Evolutionary conservation across 2,329 filamentous ascomycete species (phyloP).

Genomic region (Cryphonectria nitschkei): DNA sequence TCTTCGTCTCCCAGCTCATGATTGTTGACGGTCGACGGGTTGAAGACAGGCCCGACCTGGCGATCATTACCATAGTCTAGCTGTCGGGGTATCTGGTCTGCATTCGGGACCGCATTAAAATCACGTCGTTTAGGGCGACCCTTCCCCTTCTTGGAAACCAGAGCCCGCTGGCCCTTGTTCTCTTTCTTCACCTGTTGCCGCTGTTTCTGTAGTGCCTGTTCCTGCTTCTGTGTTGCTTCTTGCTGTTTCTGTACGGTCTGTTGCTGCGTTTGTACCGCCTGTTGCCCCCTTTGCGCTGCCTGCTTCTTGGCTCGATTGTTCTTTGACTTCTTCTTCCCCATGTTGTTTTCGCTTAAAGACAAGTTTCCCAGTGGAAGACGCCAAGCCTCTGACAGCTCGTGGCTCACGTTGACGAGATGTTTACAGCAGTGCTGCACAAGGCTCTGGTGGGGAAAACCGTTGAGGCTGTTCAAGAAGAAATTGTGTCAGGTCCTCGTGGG

Average conservation of each 20-base stretch:
- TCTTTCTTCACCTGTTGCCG: not conserved
- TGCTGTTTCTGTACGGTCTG: not conserved
- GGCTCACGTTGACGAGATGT: not conserved
- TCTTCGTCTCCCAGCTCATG: slow-evolving; percentile 20
- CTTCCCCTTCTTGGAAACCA: not conserved
- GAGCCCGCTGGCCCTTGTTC: not conserved
- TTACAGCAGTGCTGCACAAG: not conserved
- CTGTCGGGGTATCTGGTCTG: not conserved
- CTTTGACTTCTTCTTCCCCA: slow-evolving; percentile 10
- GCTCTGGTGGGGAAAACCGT: not conserved
- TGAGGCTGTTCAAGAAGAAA: not conserved
- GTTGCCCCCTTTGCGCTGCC: not conserved
- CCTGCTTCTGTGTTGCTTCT: not conserved
- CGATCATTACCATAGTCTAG: slow-evolving; percentile 1
- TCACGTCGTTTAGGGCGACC: not conserved
- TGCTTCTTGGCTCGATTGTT: not conserved
- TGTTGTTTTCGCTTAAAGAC: not conserved
- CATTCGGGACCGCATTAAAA: not conserved
- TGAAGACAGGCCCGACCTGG: not conserved
- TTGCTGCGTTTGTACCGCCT: not conserved
- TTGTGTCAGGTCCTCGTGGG: not conserved
- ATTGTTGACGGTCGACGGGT: slow-evolving; percentile 18
- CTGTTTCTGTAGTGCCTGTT: not conserved
- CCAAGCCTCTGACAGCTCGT: not conserved
- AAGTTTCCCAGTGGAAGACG: not conserved